phyloP scores from a whole-genome alignment of 2,329 filamentous ascomycete genomes.

The Xenosphaeropsis pyriputrescens region DNA sequence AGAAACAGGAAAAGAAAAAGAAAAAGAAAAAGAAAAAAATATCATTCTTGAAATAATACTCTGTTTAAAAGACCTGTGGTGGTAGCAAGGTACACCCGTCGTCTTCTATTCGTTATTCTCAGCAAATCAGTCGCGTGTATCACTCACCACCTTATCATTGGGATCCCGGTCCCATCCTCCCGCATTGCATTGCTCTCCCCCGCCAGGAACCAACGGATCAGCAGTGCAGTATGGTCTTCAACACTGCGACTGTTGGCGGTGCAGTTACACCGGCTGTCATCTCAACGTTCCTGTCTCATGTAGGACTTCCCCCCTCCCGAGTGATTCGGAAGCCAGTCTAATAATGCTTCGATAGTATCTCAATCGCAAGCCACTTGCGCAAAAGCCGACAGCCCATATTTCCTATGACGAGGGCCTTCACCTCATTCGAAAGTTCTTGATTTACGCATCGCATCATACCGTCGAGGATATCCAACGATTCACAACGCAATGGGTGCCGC shows the following conservation, averaged over 20 bases:
- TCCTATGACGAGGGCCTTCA: conserved; percentile 89
- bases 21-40: too few species aligned
- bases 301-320: conserved; percentile 26
- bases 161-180: background rate
- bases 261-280: conserved; percentile 82
- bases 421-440: conserved; percentile 73
- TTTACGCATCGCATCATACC: conserved; percentile 74
- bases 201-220: background rate
- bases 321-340: too few species aligned
- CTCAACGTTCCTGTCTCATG: conserved; percentile 75
- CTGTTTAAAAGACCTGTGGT: too few species aligned
- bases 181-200: background rate
- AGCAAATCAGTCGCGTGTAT: too few species aligned
- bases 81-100: too few species aligned
- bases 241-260: conserved; percentile 66
- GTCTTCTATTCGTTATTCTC: too few species aligned
- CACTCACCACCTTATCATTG: too few species aligned
- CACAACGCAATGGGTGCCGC: conserved; percentile 81
- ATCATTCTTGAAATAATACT: too few species aligned
- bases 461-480: conserved; percentile 91
- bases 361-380: conserved; percentile 56
- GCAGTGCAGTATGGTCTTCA: conserved; percentile 30
- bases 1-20: too few species aligned
- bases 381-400: conserved; percentile 79
- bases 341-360: conserved; percentile 45